phyloP scores from a whole-genome alignment of 2,329 filamentous ascomycete species.

The Chalara sp. region DNA sequence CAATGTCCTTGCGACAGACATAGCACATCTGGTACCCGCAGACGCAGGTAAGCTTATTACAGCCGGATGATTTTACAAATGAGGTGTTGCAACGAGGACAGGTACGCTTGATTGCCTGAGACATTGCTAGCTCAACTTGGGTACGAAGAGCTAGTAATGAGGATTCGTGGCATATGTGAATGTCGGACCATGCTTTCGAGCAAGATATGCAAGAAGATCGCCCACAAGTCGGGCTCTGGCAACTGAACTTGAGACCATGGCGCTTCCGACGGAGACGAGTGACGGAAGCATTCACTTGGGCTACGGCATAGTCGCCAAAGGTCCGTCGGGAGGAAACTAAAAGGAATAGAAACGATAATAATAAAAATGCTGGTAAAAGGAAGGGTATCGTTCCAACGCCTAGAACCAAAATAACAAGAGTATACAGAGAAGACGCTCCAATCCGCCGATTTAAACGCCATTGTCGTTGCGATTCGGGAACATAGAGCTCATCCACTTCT shows the following conservation, averaged over 20 bases:
- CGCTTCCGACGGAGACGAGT: conserved; percentile 62
- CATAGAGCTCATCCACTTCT: conserved; percentile 74
- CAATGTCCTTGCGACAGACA: conserved; percentile 75
- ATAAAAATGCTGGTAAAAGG: conserved; percentile 43
- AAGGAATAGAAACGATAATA: conserved; percentile 40
- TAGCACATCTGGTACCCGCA: conserved; percentile 99
- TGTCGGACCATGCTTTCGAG: conserved; percentile 75
- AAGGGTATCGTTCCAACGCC: conserved; percentile 50
- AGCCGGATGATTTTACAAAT: conserved; percentile 89
- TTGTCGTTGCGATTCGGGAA: conserved; percentile 45
- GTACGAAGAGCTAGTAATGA: conserved; percentile 75
- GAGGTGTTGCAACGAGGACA: conserved; percentile 87
- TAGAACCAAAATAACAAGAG: conserved; percentile 38
- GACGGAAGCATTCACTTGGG: conserved; percentile 52
- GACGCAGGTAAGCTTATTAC: conserved; percentile 93
- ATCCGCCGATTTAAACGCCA: conserved; percentile 50
- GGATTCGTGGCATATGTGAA: conserved; percentile 85
- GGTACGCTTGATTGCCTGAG: conserved; percentile 87
- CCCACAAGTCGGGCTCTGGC: conserved; percentile 61
- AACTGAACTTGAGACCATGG: conserved; percentile 71
- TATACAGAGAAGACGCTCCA: conserved; percentile 29
- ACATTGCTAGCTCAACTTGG: conserved; percentile 88
- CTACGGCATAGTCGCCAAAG: conserved; percentile 34
- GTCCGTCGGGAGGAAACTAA: conserved; percentile 37
- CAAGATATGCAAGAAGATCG: conserved; percentile 76